phyloP scores from a whole-genome alignment of 2,329 filamentous ascomycete genomes.

The Trichoderma gracile region DNA sequence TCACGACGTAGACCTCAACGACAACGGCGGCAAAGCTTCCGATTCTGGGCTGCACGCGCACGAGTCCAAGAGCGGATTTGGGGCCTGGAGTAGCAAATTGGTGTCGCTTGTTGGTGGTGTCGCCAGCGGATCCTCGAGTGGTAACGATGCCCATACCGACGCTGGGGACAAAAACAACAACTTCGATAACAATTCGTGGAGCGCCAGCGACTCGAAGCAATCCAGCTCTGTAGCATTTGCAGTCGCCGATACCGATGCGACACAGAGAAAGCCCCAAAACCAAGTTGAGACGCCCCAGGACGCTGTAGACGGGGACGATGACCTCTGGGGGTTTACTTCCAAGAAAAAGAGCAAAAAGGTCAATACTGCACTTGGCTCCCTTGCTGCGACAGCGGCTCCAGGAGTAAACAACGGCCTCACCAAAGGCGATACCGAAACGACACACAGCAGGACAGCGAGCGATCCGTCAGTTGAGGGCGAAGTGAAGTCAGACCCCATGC shows the following conservation, averaged over 20 bases:
- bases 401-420: constrained; percentile 30
- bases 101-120: constrained; percentile 41
- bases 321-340: constrained; percentile 40
- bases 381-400: constrained; percentile 28
- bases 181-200: constrained; percentile 53
- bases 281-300: constrained; percentile 35
- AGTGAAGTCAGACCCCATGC: constrained; percentile 29
- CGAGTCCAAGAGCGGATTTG: constrained; percentile 49
- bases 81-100: constrained; percentile 63
- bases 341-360: constrained; percentile 47
- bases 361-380: constrained; percentile 33
- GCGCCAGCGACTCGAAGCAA: constrained; percentile 51
- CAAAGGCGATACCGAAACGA: constrained; percentile 39
- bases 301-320: constrained; percentile 32
- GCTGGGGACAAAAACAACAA: constrained; percentile 46
- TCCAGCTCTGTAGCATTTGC: constrained; percentile 48
- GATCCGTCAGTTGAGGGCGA: constrained; percentile 30
- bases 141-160: constrained; percentile 38
- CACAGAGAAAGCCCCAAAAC: constrained; percentile 43
- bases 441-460: constrained; percentile 43
- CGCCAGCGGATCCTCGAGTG: constrained; percentile 35
- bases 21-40: constrained; percentile 58
- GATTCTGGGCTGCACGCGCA: constrained; percentile 56
- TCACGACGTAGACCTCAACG: constrained; percentile 66
- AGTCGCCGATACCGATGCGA: constrained; percentile 51